Conservation (phyloP, 1,284 basidiomycete genomes). For the Wallemia hederae region DNA sequence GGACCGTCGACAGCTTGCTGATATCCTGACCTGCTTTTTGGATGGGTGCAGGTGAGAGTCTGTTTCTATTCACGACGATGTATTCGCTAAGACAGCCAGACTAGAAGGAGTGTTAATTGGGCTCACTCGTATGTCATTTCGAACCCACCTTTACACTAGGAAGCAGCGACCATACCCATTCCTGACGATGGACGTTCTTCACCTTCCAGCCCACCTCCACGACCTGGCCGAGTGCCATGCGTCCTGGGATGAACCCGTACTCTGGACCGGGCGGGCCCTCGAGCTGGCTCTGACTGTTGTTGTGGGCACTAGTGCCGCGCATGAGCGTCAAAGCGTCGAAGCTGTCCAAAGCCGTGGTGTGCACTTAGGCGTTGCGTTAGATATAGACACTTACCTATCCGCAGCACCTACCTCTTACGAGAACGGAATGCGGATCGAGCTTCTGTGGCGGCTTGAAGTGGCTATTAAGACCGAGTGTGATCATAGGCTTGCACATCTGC, state of each 20-base stretch:
- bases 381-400: not conserved
- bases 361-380: not conserved
- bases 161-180: not conserved
- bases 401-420: not conserved
- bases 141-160: not conserved
- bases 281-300: not conserved
- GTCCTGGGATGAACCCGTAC: not conserved
- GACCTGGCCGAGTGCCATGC: not conserved
- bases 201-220: not conserved
- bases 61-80: not conserved
- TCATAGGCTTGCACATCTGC: not conserved
- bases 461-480: not conserved
- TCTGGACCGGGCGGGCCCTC: not conserved
- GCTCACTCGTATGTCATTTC: not conserved
- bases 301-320: not conserved
- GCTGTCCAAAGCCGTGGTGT: not conserved
- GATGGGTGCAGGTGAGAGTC: not conserved
- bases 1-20: not conserved
- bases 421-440: not conserved
- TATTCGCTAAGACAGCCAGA: not conserved
- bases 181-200: not conserved
- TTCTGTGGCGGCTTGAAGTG: not conserved
- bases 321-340: not conserved
- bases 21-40: not conserved
- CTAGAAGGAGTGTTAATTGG: not conserved